Evolutionary conservation across 2,329 filamentous ascomycete genomes (phyloP).

Genomic region (Nemania bipapillata): DNA sequence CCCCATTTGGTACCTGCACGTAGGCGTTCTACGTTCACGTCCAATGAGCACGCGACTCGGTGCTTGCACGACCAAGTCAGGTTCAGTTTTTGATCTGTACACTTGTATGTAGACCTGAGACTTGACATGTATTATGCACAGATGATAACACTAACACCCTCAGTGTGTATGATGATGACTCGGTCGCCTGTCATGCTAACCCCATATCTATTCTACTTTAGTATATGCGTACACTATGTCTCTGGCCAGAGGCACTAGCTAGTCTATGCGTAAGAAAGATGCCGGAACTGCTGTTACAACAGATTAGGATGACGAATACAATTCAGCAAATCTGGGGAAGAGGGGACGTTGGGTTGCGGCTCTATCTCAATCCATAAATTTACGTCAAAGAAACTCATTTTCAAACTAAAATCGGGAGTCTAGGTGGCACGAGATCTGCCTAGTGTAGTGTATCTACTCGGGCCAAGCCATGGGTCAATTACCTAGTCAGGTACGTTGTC

Average conservation of each 20-base stretch:
- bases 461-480: not conserved
- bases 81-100: not conserved
- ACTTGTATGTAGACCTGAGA: no score
- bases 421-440: not conserved
- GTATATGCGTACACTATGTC: not conserved
- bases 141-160: not conserved
- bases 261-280: no score
- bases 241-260: not conserved
- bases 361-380: constrained; percentile 23
- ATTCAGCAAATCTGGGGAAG: constrained; percentile 24
- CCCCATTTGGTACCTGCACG: not conserved
- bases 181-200: not conserved
- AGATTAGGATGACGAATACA: not conserved
- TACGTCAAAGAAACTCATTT: constrained; percentile 26
- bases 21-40: not conserved
- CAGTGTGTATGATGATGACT: not conserved
- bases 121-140: not conserved
- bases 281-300: not conserved
- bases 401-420: not conserved
- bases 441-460: not conserved
- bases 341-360: constrained; percentile 28
- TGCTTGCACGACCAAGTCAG: not conserved
- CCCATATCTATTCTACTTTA: not conserved
- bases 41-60: not conserved
- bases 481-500: not conserved